A percentile compares a stretch with the other conserved stretches of the same genome.
Evolutionary conservation across 2,329 filamentous ascomycete species (phyloP).

Genomic region (Cordyceps cateniannulata): DNA sequence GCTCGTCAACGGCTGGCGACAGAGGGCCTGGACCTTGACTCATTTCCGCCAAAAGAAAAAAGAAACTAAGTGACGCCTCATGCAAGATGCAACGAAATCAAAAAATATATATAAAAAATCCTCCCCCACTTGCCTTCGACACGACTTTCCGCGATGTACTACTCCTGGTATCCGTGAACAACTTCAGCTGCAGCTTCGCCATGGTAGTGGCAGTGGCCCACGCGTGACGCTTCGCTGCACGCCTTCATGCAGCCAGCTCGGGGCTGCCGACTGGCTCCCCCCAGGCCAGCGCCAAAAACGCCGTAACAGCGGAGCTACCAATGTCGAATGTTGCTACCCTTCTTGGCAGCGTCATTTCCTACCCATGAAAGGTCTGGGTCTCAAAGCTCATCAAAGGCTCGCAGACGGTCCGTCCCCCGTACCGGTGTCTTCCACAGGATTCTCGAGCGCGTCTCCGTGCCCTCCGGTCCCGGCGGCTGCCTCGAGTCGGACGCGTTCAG

Average conservation of each 20-base stretch:
- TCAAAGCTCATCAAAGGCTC: conserved; percentile 43
- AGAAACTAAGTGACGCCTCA: neutral
- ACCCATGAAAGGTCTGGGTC: neutral
- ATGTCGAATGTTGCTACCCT: neutral
- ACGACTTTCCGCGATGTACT: neutral
- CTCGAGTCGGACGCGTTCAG: conserved; percentile 14
- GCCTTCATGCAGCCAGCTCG: conserved; percentile 1
- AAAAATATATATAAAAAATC: neutral
- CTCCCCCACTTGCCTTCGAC: neutral
- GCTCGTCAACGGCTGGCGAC: neutral
- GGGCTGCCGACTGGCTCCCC: neutral
- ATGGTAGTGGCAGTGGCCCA: neutral
- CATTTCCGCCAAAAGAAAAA: neutral
- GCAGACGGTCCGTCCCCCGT: conserved; percentile 31
- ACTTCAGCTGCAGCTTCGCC: neutral
- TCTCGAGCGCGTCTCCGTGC: conserved; percentile 16
- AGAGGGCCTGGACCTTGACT: neutral
- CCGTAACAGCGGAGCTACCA: neutral
- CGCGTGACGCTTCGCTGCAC: conserved; percentile 1
- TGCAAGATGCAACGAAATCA: conserved; percentile 1
- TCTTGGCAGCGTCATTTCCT: neutral
- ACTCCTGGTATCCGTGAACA: neutral
- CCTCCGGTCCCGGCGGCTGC: conserved; percentile 15
- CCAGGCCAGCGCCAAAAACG: neutral
- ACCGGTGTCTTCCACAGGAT: conserved; percentile 22